Base-by-base conservation (phyloP, 2,329 filamentous ascomycete species). In the Claviceps arundinis region DNA sequence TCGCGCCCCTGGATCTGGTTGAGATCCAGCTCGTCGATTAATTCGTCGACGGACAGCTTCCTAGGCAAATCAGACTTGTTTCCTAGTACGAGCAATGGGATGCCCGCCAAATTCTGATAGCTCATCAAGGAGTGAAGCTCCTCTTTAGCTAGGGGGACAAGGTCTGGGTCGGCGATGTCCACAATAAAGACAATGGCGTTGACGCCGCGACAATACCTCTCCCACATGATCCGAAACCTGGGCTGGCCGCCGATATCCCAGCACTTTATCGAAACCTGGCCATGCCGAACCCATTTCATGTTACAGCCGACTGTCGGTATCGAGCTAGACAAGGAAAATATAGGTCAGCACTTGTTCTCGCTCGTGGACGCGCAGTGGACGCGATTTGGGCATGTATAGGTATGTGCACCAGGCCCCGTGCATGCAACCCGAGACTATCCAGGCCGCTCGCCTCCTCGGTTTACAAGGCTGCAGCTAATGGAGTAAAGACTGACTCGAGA, bases 271-370 rank as follows among this genome's bases (percentile, higher is more conserved):
- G 93, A 95, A 68, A 98, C 93, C 80, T 97, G 91, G 61, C 93
- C 93, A 65, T 93, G 91, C 72, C 96, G 90, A 62, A 98, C 89
- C 60, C 87, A 85, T 77, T 97, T 97, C 83, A 96, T 95, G 70
- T 97, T 98, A 76, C 97, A 97, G 59, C 93, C 93, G 62, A 98
- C 91, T 16, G 93, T 98, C 56, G 93, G 93, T 68, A 97, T 96
- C 59, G 91, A 95, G 75, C 91, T 97, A 74, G 65, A 71, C 59
- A 63, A 37, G 24, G 9, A 7, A 43, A 26, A 16, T 11, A 9
- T 24, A 8, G 22, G 42, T 50, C 9, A 50, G 49, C 19, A 16
- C 16, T 26, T 38, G 11, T 13, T 38, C 11, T 14, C 9, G 2
- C 16, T 40, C 34, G n/a, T 46, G 26, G 22, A 37, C 5, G 26